Percentiles rank a stretch among this genome's conserved stretches.
These are phyloP conservation scores for Claviceps capensis DNA, from an alignment of 2,329 filamentous ascomycete genomes.

Conservation along the genomic window DNA sequence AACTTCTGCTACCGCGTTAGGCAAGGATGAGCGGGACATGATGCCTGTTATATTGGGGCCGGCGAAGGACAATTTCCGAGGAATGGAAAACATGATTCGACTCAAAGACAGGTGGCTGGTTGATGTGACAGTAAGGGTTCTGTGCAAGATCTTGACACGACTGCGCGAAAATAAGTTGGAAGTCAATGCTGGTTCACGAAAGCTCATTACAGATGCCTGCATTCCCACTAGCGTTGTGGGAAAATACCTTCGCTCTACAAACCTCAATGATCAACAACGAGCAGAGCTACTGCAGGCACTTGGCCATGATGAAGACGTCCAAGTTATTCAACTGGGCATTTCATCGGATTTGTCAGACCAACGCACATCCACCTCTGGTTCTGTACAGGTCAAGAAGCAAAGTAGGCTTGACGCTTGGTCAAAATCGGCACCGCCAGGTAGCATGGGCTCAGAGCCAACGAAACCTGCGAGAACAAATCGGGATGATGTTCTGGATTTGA, in stretches of 20 bases:
- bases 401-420: slow-evolving; percentile 49
- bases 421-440: slow-evolving; percentile 28
- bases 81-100: slow-evolving; percentile 77
- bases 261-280: slow-evolving; percentile 68
- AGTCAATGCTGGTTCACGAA: slow-evolving; percentile 45
- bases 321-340: slow-evolving; percentile 30
- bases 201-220: slow-evolving; percentile 53
- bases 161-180: slow-evolving; percentile 66
- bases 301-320: slow-evolving; percentile 41
- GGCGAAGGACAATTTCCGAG: slow-evolving; percentile 38
- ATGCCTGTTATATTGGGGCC: slow-evolving; percentile 27
- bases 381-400: slow-evolving; percentile 37
- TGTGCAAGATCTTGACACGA: slow-evolving; percentile 71
- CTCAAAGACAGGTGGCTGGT: slow-evolving; percentile 80
- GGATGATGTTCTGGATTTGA: slow-evolving; percentile 33
- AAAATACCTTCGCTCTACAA: slow-evolving; percentile 54
- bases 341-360: slow-evolving; percentile 11
- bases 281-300: slow-evolving; percentile 61
- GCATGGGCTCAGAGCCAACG: slow-evolving; percentile 13
- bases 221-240: slow-evolving; percentile 39
- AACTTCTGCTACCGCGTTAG: slow-evolving; percentile 42
- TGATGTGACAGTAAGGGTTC: slow-evolving; percentile 64
- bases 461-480: slow-evolving; percentile 23
- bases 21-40: slow-evolving; percentile 22
- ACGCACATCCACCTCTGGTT: slow-evolving; percentile 11